phyloP scores from a whole-genome alignment of 2,329 filamentous ascomycete genomes.

The Xylaria polymorpha region DNA sequence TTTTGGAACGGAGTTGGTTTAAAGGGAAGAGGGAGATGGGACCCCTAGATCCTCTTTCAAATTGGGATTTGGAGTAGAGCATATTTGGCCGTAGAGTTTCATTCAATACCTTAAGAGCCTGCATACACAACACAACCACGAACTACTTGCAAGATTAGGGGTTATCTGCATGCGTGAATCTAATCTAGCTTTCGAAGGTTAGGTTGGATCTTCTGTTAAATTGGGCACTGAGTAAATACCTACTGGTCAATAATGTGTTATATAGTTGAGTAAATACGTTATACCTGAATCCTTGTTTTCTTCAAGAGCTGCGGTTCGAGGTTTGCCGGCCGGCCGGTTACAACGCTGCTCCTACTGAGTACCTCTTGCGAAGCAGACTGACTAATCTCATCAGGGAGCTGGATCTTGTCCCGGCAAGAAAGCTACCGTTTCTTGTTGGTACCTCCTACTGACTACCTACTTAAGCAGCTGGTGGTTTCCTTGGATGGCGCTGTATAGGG shows the following conservation, averaged over 20 bases:
- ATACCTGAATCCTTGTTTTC: no score
- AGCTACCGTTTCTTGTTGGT: no score
- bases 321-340: no score
- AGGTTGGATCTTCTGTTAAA: neutral
- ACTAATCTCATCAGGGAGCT: no score
- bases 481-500: no score
- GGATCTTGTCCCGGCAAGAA: no score
- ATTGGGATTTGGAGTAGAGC: slow-evolving; percentile 6
- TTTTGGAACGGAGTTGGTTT: slow-evolving; percentile 14
- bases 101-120: slow-evolving; percentile 15
- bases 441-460: no score
- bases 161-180: neutral
- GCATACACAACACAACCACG: neutral
- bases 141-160: neutral
- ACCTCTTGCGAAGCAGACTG: no score
- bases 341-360: no score
- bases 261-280: no score
- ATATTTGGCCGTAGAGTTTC: slow-evolving; percentile 24
- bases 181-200: neutral
- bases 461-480: no score
- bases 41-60: neutral
- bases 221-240: neutral
- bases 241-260: neutral
- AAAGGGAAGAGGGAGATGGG: neutral
- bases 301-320: no score